A percentile compares a stretch with the other conserved stretches of the same genome.
Conservation (phyloP, 73 alveolate species). For the Stentor coeruleus region DNA sequence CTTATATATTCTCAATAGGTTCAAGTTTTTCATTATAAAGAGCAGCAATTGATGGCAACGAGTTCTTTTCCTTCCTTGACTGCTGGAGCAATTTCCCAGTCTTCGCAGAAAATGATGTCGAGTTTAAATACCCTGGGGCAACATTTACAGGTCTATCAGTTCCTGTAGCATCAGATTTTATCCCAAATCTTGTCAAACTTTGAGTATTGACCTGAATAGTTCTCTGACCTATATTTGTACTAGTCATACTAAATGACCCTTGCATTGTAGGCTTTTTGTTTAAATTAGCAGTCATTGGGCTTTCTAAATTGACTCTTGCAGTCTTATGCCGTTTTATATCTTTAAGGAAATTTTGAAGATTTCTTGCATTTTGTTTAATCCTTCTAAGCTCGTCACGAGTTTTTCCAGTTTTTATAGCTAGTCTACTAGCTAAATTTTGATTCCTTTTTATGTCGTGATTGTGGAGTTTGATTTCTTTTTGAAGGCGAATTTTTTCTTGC, state of each 20-base stretch:
- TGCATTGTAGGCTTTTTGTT: neutral
- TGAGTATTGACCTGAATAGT: neutral
- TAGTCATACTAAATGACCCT: neutral
- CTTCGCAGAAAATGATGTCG: constrained; percentile 15
- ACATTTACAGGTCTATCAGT: constrained; percentile 23
- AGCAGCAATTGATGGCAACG: neutral
- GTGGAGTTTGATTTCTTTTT: constrained; percentile 81
- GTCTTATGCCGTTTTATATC: neutral
- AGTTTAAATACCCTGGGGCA: neutral
- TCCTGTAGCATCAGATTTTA: neutral
- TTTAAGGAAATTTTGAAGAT: constrained; percentile 27
- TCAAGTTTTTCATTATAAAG: constrained; percentile 19
- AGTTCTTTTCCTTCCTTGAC: neutral
- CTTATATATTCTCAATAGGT: too few relatives aligned
- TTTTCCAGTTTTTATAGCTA: constrained; percentile 49
- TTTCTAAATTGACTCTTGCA: neutral
- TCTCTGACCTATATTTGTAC: neutral
- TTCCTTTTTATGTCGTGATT: constrained; percentile 80
- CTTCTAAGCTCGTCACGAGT: constrained; percentile 52
- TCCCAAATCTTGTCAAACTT: constrained; percentile 5
- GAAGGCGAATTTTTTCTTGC: constrained; percentile 58
- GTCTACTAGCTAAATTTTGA: constrained; percentile 47
- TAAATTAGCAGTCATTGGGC: neutral
- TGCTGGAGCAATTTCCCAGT: constrained; percentile 26
- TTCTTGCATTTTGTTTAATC: constrained; percentile 51